Conservation (phyloP, 805 yeast species). For the Maudiozyma serrabonitensis region DNA sequence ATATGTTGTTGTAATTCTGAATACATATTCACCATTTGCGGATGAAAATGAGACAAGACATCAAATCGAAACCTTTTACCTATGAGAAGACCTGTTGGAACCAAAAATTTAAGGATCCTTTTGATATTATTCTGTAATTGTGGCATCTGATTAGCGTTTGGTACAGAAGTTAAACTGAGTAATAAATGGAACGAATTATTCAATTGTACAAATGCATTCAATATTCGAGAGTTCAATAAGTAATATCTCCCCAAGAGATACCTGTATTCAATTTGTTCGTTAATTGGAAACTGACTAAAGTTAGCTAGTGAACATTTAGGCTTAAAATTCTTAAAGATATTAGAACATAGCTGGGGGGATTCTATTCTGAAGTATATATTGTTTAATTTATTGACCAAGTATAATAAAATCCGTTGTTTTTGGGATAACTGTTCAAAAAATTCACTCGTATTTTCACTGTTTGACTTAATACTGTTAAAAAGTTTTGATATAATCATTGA, state of each 20-base stretch:
- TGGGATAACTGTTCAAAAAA: constrained; percentile 1
- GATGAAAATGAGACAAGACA: constrained; percentile 17
- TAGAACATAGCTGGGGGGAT: constrained; percentile 28
- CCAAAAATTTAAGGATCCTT: constrained; percentile 36
- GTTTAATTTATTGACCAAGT: constrained; percentile 45
- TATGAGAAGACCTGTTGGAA: constrained; percentile 44
- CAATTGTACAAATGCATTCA: constrained; percentile 44
- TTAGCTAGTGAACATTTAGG: constrained; percentile 48
- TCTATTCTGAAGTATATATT: constrained; percentile 42
- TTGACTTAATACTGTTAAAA: constrained; percentile 50
- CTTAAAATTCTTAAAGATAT: constrained; percentile 34
- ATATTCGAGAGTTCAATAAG: constrained; percentile 41
- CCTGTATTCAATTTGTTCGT: constrained; percentile 47
- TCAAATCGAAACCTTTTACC: constrained; percentile 42
- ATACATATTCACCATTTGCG: constrained; percentile 29
- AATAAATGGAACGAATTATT: constrained; percentile 41
- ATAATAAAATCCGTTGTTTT: constrained; percentile 43
- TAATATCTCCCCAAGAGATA: constrained; percentile 49
- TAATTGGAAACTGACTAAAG: constrained; percentile 33
- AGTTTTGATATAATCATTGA: constrained; percentile 47
- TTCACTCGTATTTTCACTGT: constrained; percentile 1
- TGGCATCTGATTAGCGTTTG: constrained; percentile 1
- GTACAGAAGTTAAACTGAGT: constrained; percentile 20
- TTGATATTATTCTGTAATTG: constrained; percentile 18
- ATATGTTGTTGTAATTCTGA: constrained; percentile 31